These are phyloP conservation scores for Calycina herbarum DNA, from an alignment of 2,329 filamentous ascomycete genomes.

Conservation along the genomic window DNA sequence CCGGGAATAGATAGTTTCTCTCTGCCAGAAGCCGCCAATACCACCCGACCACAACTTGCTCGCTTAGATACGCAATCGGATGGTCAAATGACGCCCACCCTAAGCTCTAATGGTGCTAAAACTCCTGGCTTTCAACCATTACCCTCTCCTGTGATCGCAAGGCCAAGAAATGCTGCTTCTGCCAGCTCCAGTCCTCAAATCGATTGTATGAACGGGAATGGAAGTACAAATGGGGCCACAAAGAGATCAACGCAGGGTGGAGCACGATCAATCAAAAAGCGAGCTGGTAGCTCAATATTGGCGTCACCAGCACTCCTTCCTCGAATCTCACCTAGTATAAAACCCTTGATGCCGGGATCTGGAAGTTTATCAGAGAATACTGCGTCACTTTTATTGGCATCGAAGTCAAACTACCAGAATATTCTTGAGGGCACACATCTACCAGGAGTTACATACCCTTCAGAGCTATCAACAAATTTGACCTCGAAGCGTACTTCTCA, in stretches of 20 bases:
- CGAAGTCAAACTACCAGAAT: slow-evolving; percentile 97
- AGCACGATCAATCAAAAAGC: slow-evolving; percentile 64
- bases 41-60: slow-evolving; percentile 49
- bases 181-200: slow-evolving; percentile 53
- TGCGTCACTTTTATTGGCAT: slow-evolving; percentile 75
- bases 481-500: slow-evolving; percentile 97
- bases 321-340: slow-evolving; percentile 91
- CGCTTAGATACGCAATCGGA: slow-evolving; percentile 54
- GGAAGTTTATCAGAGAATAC: slow-evolving; percentile 57
- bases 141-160: slow-evolving; percentile 47
- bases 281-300: slow-evolving; percentile 71
- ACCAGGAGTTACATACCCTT: slow-evolving; percentile 87
- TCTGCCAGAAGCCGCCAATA: slow-evolving; percentile 70
- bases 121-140: slow-evolving; percentile 41
- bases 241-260: slow-evolving; percentile 55
- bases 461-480: slow-evolving; percentile 86
- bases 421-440: slow-evolving; percentile 91
- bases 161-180: slow-evolving; percentile 43
- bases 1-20: slow-evolving; percentile 64
- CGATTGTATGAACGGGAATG: slow-evolving; percentile 50
- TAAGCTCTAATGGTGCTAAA: slow-evolving; percentile 41
- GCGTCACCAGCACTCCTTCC: slow-evolving; percentile 84
- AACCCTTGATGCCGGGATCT: slow-evolving; percentile 74
- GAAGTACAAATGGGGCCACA: slow-evolving; percentile 42
- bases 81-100: slow-evolving; percentile 54